A percentile compares a stretch with the other conserved stretches of the same genome.
Evolutionary conservation across 1,139 yeast species (phyloP).

Genomic region (Nadsonia commutata): DNA sequence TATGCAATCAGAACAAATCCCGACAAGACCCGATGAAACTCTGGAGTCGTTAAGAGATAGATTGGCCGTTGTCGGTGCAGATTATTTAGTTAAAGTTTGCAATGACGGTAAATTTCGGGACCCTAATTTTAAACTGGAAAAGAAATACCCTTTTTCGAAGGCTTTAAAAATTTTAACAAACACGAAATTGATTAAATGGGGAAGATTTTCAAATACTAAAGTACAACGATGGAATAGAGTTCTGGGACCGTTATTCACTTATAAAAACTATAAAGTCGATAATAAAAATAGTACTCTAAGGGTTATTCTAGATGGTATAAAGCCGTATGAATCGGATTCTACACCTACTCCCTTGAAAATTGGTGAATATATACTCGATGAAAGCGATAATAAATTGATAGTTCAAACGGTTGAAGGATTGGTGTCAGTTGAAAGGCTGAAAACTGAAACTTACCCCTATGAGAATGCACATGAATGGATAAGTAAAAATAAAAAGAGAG

Average conservation of each 20-base stretch:
- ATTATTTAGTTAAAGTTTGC: constrained; percentile 36
- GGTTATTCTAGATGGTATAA: neutral
- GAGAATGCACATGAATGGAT: neutral
- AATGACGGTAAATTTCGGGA: constrained; percentile 23
- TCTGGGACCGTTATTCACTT: constrained; percentile 2
- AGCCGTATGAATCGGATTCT: neutral
- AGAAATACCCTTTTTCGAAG: constrained; percentile 29
- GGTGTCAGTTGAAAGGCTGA: neutral
- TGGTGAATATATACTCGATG: neutral
- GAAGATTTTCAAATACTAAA: constrained; percentile 1
- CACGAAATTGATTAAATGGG: constrained; percentile 36
- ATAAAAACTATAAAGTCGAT: constrained; percentile 1
- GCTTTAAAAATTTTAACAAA: constrained; percentile 41
- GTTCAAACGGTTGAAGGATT: neutral
- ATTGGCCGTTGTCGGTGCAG: constrained; percentile 48
- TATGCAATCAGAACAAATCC: constrained; percentile 35
- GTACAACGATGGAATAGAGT: constrained; percentile 3
- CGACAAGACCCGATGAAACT: constrained; percentile 29
- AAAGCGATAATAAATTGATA: neutral
- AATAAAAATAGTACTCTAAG: neutral
- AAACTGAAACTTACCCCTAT: neutral
- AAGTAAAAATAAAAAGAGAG: neutral
- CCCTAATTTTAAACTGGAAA: constrained; percentile 3
- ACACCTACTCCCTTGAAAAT: neutral
- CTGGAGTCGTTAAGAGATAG: constrained; percentile 29